Base-by-base conservation (phyloP, 2,329 filamentous ascomycete species). In the Fusarium xylarioides region DNA sequence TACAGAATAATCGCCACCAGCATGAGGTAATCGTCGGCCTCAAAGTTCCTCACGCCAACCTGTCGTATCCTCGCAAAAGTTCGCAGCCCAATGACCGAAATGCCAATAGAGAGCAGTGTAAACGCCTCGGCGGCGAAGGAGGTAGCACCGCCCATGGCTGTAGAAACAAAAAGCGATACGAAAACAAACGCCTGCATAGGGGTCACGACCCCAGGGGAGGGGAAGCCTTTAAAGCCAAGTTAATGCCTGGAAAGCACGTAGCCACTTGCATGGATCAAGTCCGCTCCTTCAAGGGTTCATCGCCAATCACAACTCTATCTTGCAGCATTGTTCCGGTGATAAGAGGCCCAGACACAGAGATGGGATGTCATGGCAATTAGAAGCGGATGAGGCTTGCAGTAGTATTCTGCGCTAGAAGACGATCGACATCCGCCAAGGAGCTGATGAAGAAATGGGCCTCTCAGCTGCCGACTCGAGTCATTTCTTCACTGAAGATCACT, bases 21-120 rank as follows among this genome's bases (percentile, higher is more conserved):
- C 78, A 80, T 80, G 12, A 80, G 47, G 70, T 87, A 90, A 74
- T 91, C 89, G 75, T 90, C 89, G 3, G 83, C 81, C 42, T 76
- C 73, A 32, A 77, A 70, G 60, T 74, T 76, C 2, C 69, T 65
- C 21, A 88, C 6, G 23, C 75, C 74, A 9, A 85, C 84, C 16
- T 81, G 79, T 28, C 74, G 80, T 75, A 85, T 80, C 63, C 89
- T 82, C 7, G 87, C 84, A 44, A 83, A 85, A 1, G 85, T 84
- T 34, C 89, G 84, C 7, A 90, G 74, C 11, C 77, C 76, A 43
- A 89, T 88, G 54, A 88, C 76, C 34, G 83, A 56, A 26, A 87
- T 79, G 26, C 85, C 87, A 23, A 89, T 70, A 3, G 79, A 84
- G n/a, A 89, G 79, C 11, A 90, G 82, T 5, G 85, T 83, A 21